These are phyloP conservation scores for Mycena vitilis DNA, from an alignment of 768 basidiomycete genomes.

Conservation along the genomic window DNA sequence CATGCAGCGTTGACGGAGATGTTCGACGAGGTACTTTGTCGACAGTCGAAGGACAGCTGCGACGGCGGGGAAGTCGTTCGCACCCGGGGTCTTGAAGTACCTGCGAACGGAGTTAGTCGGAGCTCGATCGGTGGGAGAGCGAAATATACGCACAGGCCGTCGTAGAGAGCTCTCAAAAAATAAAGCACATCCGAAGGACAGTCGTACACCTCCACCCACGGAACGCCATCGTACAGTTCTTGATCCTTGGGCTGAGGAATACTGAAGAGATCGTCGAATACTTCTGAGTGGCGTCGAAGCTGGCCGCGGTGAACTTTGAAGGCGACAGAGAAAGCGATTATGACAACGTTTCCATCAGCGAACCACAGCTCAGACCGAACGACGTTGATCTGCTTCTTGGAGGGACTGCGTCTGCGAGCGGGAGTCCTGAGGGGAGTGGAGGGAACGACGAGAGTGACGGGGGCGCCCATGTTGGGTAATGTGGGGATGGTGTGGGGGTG, in stretches of 20 bases:
- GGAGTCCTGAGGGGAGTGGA: constrained; percentile 22
- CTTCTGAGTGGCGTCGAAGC: constrained; percentile 78
- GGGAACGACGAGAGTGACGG: constrained; percentile 20
- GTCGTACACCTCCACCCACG: constrained; percentile 72
- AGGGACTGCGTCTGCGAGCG: constrained; percentile 27
- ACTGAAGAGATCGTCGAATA: constrained; percentile 76
- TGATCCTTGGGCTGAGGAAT: constrained; percentile 68
- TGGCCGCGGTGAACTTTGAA: constrained; percentile 85
- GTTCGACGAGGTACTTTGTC: constrained; percentile 80
- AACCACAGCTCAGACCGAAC: constrained; percentile 78
- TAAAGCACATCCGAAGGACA: constrained; percentile 73
- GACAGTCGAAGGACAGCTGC: constrained; percentile 78
- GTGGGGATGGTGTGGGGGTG: neutral
- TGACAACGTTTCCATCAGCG: constrained; percentile 74
- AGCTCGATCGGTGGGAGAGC: neutral
- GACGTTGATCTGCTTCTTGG: constrained; percentile 41
- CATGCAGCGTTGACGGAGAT: constrained; percentile 71
- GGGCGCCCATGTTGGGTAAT: constrained; percentile 30
- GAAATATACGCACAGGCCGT: constrained; percentile 69
- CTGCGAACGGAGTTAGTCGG: constrained; percentile 45
- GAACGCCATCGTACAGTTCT: constrained; percentile 67
- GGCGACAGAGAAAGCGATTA: constrained; percentile 65
- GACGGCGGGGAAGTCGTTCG: constrained; percentile 68
- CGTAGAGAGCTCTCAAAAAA: constrained; percentile 77
- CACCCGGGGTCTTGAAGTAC: constrained; percentile 64